Evolutionary conservation across 768 basidiomycete species (phyloP), one percentile per base, ranked within the genome.

Genomic region (Lyophyllum shimeji): DNA sequence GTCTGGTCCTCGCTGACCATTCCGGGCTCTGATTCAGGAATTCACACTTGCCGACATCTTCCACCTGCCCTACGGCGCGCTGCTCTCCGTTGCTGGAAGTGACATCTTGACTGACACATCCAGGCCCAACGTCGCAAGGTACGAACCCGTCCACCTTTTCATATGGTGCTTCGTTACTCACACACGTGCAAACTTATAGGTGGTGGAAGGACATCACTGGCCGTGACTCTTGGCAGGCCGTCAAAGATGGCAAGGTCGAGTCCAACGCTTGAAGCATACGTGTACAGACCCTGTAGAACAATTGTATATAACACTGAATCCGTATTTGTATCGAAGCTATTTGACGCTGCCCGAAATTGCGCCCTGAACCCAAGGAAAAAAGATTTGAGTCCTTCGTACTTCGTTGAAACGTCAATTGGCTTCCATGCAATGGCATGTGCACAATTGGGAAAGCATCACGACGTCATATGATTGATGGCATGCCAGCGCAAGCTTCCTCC

Each of bases 181-280:
- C 15, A 18, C 20, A 6, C 3, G 9, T 12, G n/a, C 17, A 20
- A 7, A 46, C 18, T 13, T 45, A 13, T 17, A 64, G 65, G 34
- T 67, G 66, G 66, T 67, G 64, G 57, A 58, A 61, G 25, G 66
- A 67, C 1, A 49, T 69, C 20, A 53, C 51, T 31, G 48, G 20
- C 50, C 61, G 63, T 12, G 52, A 56, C 2, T 63, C 64, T 37
- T 69, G 67, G 67, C 25, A 53, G 17, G 61, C 63, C 11, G 62
- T 69, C 43, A 63, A 66, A 52, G 63, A 64, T 24, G 63, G 57
- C 5, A 61, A 63, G 18, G 54, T 63, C 21, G 43, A 44, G 25
- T 31, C 45, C 12, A 54, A 47, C 0, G 56, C 42, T 7, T 44
- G 12, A 44, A 44, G 5, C 4, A 44, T 23, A 44, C 12, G 20